phyloP scores from a whole-genome alignment of 495 filamentous ascomycete species.

The Aspergillus sparsus region DNA sequence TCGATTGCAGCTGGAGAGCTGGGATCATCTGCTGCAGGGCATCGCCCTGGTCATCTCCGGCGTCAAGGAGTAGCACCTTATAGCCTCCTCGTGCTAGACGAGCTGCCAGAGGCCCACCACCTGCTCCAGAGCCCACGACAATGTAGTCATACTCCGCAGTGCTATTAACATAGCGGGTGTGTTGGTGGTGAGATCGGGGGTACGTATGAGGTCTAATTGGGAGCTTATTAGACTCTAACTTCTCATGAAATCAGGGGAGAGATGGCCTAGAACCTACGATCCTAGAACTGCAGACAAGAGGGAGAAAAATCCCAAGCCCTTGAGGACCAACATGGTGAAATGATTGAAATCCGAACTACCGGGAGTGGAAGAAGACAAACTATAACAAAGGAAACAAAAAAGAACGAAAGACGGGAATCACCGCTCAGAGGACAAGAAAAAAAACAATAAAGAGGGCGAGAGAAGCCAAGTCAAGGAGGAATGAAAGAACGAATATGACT shows the following conservation, averaged over 20 bases:
- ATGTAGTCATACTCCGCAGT: constrained; percentile 58
- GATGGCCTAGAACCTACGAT: constrained; percentile 22
- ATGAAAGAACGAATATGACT: too few relatives aligned
- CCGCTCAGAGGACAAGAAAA: not conserved
- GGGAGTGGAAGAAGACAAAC: not conserved
- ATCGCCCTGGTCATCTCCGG: constrained; percentile 59
- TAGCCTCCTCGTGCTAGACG: constrained; percentile 60
- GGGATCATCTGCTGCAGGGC: constrained; percentile 36
- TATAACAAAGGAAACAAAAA: not conserved
- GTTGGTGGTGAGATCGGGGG: not conserved
- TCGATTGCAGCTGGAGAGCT: constrained; percentile 39
- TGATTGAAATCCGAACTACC: constrained; percentile 2
- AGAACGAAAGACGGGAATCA: not conserved
- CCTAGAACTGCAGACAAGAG: constrained; percentile 22
- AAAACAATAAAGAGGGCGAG: not conserved
- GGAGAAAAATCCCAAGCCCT: constrained; percentile 22
- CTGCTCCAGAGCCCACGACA: constrained; percentile 62
- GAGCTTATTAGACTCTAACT: not conserved
- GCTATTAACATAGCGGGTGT: constrained; percentile 1
- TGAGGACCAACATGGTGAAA: constrained; percentile 25
- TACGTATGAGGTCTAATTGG: not conserved
- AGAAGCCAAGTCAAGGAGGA: too few relatives aligned
- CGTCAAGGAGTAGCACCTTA: constrained; percentile 61
- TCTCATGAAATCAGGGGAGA: not conserved
- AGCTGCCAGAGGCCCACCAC: constrained; percentile 61